Base-by-base conservation (phyloP, 768 basidiomycete species). In the Auricularia auricula-judae region DNA sequence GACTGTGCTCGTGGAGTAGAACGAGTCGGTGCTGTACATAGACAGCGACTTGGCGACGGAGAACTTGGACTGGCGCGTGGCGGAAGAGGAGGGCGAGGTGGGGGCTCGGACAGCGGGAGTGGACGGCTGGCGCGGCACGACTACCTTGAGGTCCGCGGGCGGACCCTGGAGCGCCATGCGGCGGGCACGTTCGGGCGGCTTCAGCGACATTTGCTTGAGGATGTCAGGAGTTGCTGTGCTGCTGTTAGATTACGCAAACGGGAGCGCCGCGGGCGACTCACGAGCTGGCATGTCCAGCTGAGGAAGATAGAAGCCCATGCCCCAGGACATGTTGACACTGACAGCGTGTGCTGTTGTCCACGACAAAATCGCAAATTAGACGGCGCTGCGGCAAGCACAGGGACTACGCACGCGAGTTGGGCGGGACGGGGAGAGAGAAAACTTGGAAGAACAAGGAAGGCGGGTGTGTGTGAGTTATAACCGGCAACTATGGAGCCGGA, bases 41-140 rank as follows among this genome's bases (percentile, higher is more conserved):
- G 56, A 59, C 56, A 59, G 56, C 23, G 56, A 59, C 56, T 35
- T 59, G 56, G 56, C 56, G 29, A 59, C 56, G 23, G 56, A 59
- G 18, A 59, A 59, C 10, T 35, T 29, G 34, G 56, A 59, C 23
- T 21, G 8, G 56, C 29, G 23, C 12, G 54, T 16, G 29, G 10
- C 18, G 43, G 54, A 56, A 10, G 54, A 56, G n/a, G 29, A 16
- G 54, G 14, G 12, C 14, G 54, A n/a, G 53, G n/a, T 7, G n/a
- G 18, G 7, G n/a, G 53, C 53, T 8, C n/a, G n/a, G 29, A 29
- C 18, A 29, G 29, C 29, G 18, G 53, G 29, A 54, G 53, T 54
- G 29, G 53, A 54, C 53, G 53, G 53, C 29, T 59, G 21, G 56
- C 56, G 56, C 23, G 56, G 56, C 14, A 59, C 56, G 56, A 34